phyloP scores from a whole-genome alignment of 352 stramenopile species.

The Phytophthora idaei region DNA sequence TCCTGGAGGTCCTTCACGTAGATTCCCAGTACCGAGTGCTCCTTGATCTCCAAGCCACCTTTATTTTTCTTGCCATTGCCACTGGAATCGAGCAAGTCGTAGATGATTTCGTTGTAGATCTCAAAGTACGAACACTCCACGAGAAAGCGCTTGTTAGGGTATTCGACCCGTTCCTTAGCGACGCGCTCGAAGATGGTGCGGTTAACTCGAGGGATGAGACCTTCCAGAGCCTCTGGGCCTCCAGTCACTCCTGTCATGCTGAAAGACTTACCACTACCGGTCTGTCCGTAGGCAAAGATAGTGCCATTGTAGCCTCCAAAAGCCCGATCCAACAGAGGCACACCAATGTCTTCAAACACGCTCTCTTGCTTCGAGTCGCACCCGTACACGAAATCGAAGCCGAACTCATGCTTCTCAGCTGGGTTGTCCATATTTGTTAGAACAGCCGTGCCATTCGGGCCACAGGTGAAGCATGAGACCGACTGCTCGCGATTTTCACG shows the following conservation, averaged over 20 bases:
- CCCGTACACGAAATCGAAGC: slow-evolving; percentile 90
- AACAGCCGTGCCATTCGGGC: slow-evolving; percentile 71
- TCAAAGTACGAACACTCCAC: slow-evolving; percentile 95
- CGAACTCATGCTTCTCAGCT: slow-evolving; percentile 83
- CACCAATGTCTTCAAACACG: slow-evolving; percentile 84
- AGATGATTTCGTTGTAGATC: slow-evolving; percentile 97
- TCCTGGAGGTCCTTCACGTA: slow-evolving; percentile 94
- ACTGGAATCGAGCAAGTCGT: slow-evolving; percentile 91
- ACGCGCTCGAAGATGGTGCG: slow-evolving; percentile 90
- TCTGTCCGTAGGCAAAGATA: slow-evolving; percentile 92
- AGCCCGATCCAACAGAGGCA: slow-evolving; percentile 77
- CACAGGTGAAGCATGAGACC: slow-evolving; percentile 69
- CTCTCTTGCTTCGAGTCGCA: slow-evolving; percentile 72
- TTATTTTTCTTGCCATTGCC: slow-evolving; percentile 89
- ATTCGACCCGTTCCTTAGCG: slow-evolving; percentile 57
- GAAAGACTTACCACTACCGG: slow-evolving; percentile 88
- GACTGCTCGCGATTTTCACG: slow-evolving; percentile 85
- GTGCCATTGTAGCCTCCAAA: slow-evolving; percentile 90
- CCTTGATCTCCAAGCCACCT: slow-evolving; percentile 92
- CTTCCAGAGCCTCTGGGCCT: slow-evolving; percentile 65
- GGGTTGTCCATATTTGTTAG: slow-evolving; percentile 87
- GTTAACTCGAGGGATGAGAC: slow-evolving; percentile 93
- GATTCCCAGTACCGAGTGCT: slow-evolving; percentile 94
- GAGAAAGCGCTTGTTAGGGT: slow-evolving; percentile 85
- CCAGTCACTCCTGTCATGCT: slow-evolving; percentile 82